phyloP scores from a whole-genome alignment of 768 basidiomycete species.

The Pisolithus tinctorius region DNA sequence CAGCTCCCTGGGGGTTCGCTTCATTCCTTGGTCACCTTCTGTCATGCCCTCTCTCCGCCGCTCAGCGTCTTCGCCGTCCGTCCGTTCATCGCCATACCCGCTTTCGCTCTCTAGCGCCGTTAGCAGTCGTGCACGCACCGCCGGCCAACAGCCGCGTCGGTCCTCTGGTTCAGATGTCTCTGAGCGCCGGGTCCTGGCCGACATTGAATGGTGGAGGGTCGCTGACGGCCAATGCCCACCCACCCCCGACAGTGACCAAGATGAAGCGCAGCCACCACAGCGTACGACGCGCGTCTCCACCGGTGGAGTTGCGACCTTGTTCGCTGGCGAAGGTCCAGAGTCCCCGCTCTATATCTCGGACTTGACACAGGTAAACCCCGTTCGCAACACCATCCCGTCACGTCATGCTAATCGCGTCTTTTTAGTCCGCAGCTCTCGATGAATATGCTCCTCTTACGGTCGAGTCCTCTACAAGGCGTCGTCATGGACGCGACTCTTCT shows the following conservation, averaged over 20 bases:
- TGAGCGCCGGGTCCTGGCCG: constrained; percentile 68
- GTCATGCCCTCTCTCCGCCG: constrained; percentile 76
- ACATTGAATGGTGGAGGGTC: constrained; percentile 87
- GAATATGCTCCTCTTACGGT: constrained; percentile 52
- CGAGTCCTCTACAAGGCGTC: constrained; percentile 39
- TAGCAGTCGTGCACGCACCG: constrained; percentile 35
- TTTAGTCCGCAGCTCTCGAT: constrained; percentile 29
- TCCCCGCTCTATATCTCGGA: constrained; percentile 21
- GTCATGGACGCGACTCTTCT: constrained; percentile 39
- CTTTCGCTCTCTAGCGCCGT: constrained; percentile 31
- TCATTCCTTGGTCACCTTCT: constrained; percentile 17
- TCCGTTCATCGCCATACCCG: constrained; percentile 65
- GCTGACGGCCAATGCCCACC: constrained; percentile 55
- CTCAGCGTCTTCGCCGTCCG: constrained; percentile 60
- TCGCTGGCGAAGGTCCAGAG: constrained; percentile 33
- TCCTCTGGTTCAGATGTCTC: constrained; percentile 62
- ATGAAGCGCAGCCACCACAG: constrained; percentile 9
- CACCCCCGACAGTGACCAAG: constrained; percentile 32
- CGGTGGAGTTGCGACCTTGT: constrained; percentile 27
- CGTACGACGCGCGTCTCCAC: constrained; percentile 7
- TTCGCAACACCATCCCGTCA: neutral
- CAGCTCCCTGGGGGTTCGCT: constrained; percentile 31
- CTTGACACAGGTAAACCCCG: constrained; percentile 20
- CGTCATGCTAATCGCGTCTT: constrained; percentile 19
- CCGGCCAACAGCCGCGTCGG: constrained; percentile 39